These are phyloP conservation scores for Rhizopogon roseolus DNA, from an alignment of 768 basidiomycete genomes.

Conservation along the genomic window DNA sequence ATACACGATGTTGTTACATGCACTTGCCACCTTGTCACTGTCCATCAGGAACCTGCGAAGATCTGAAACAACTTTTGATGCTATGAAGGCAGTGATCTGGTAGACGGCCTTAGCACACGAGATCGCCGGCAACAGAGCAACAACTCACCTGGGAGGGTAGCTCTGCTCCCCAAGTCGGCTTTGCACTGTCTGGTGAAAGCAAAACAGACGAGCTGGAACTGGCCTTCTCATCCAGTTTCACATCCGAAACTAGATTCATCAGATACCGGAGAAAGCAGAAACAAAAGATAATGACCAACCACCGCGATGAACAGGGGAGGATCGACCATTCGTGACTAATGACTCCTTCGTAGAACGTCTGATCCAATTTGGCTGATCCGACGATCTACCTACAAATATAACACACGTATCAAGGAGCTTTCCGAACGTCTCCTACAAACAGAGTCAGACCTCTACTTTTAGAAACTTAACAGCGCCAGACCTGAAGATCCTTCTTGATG, in stretches of 20 bases:
- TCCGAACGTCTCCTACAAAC: conserved; percentile 67
- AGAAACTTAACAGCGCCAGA: conserved; percentile 15
- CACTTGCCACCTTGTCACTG: conserved; percentile 73
- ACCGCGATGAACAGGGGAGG: conserved; percentile 58
- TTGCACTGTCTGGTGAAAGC: conserved; percentile 24
- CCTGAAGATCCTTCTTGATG: conserved; percentile 86
- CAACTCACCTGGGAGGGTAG: conserved; percentile 22
- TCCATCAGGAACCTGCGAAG: conserved; percentile 79
- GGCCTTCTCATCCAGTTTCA: conserved; percentile 58
- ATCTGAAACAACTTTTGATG: conserved; percentile 63
- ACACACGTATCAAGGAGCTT: conserved; percentile 83
- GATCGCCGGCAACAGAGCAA: neutral
- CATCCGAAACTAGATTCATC: conserved; percentile 25
- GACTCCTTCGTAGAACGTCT: conserved; percentile 64
- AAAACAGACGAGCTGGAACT: conserved; percentile 41
- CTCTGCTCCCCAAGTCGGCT: conserved; percentile 22
- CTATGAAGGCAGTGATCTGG: conserved; percentile 72
- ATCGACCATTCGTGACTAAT: conserved; percentile 57
- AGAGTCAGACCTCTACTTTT: neutral
- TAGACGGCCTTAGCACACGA: conserved; percentile 6
- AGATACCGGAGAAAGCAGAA: conserved; percentile 1
- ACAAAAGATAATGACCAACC: conserved; percentile 29
- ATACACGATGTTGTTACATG: conserved; percentile 80
- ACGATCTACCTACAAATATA: conserved; percentile 63
- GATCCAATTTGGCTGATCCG: conserved; percentile 78